Base-by-base conservation (phyloP, 345 rosid genomes). In the Eutrema heterophyllum region DNA sequence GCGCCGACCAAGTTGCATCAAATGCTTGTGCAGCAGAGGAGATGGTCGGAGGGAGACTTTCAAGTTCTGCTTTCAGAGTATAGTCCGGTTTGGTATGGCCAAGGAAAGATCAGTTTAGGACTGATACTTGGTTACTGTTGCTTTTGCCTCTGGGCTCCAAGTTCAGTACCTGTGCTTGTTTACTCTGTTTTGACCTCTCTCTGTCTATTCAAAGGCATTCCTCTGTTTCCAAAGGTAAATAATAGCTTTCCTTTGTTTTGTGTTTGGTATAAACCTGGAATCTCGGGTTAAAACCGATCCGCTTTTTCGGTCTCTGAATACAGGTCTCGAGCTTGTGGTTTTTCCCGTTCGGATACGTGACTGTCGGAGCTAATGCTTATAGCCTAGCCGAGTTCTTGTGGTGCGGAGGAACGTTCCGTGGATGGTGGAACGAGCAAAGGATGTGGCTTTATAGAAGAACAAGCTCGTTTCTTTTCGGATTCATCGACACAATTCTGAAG, bases 391-490 rank as follows among this genome's bases (percentile, higher is more conserved):
- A 91, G 71, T 84, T 84, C 62, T 64, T 88, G 32, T 53, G 68
- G 82, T 71, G 75, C 13, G 88, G 82, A 21, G 94, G 97, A 51
- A 89, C 97, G 6, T 15, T 83, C 27, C 81, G 35, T 9, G 91
- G 91, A 18, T 89, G 94, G 97, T 86, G 92, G 91, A 88, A 89
- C 36, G 89, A 86, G 1, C 92, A 85, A 77, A 71, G 94, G 63
- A 83, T 83, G 38, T 89, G 94, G 92, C 82, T 90, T 48, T 93
- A 84, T 35, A 86, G 83, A 71, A 82, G 98, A 79, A 86, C 93
- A 35, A 85, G 83, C 70, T 81, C 97, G 12, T 89, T 83, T 72
- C 75, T 91, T 13, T 86, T 89, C 16, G 94, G 88, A 43, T 78
- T 83, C 81, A 48, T 68, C 0, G 89, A 91, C 69, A 80, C 85